Evolutionary conservation across 176 grass and related monocot genomes (phyloP), one percentile per base, ranked within the genome.

Genomic region (Bonia amplexicaulis): DNA sequence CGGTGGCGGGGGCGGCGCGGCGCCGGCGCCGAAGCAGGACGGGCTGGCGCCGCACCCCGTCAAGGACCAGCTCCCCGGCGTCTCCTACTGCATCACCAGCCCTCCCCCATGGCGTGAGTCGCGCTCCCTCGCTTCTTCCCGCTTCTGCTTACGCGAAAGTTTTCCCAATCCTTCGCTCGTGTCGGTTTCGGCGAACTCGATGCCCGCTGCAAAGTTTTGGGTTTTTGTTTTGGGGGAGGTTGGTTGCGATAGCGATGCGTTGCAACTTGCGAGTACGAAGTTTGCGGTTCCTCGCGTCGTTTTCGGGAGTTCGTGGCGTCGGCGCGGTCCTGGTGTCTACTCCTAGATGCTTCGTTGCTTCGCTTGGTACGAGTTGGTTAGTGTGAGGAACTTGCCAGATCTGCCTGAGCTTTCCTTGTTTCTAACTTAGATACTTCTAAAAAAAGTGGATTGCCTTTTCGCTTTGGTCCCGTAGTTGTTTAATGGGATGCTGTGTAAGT

Each of bases 31-130:
- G 79, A 99, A 99, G 93, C 97, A 94, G 40, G 97, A 99, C 47
- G 97, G 96, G 64, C 85, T 99, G 78, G 80, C 91, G 86, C 97
- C 93, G 44, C 97, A 99, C 85, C 90, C 93, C 3, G 97, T 99
- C 74, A 99, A 88, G 83, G 97, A 96, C 79, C 97, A 99, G 86
- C 90, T 99, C 25, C 81, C 86, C 13, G 80, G 87, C 31, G 88
- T 99, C 59, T 96, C 97, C 60, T 99, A 92, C 82, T 99, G 97
- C 84, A 96, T 99, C 93, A 99, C 86, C 61, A 99, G 97, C 46
- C 97, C 97, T 66, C 97, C 97, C 3, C 97, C 97, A 12, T 99
- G 97, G 97, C 97, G 97, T 99, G 26, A 94, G 93, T 76, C 5
- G 22, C 10, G n/a, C 73, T 42, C 31, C 40, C 12, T 48, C 69